Percentiles rank a stretch among this genome's conserved stretches.
These are phyloP conservation scores for Pyrenophora tritici-repentis DNA, from an alignment of 2,329 filamentous ascomycete genomes.

Conservation along the genomic window DNA sequence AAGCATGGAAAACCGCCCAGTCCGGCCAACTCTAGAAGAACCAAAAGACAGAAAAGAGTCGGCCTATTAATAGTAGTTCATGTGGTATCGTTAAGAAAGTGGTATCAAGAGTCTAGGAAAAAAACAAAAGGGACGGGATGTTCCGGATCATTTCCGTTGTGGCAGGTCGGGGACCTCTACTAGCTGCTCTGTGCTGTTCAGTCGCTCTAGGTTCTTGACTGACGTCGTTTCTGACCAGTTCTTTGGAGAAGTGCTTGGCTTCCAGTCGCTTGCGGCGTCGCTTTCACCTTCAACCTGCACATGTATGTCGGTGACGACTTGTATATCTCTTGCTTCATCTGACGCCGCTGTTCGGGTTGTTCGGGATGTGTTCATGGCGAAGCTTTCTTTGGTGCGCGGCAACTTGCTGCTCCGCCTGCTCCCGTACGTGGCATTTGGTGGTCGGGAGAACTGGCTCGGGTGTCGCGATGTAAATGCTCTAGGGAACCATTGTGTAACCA, in stretches of 20 bases:
- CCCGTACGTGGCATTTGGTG: slow-evolving; percentile 15
- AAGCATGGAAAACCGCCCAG: too few species aligned
- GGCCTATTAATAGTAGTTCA: slow-evolving; percentile 4
- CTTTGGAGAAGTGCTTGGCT: slow-evolving; percentile 1
- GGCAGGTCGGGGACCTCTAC: not conserved
- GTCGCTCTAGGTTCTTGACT: slow-evolving; percentile 1
- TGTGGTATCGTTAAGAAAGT: slow-evolving; percentile 7
- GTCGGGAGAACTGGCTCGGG: slow-evolving; percentile 15
- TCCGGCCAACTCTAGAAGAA: too few species aligned
- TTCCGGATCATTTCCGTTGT: not conserved
- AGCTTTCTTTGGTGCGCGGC: slow-evolving; percentile 9
- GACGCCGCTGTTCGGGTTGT: slow-evolving; percentile 5
- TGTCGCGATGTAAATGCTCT: slow-evolving; percentile 26
- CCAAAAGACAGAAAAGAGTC: not conserved
- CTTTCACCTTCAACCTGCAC: slow-evolving; percentile 24
- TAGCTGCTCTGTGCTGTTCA: slow-evolving; percentile 7
- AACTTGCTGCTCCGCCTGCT: slow-evolving; percentile 11
- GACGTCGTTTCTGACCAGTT: slow-evolving; percentile 6
- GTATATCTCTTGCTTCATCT: slow-evolving; percentile 23
- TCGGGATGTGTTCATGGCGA: slow-evolving; percentile 4
- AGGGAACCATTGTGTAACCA: slow-evolving; percentile 32
- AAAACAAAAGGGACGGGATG: not conserved
- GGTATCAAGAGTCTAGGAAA: not conserved
- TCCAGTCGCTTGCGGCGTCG: slow-evolving; percentile 15
- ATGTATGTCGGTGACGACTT: slow-evolving; percentile 32